A percentile compares a stretch with the other conserved stretches of the same genome.
phyloP scores from a whole-genome alignment of 176 grass and related monocot genomes.

The Carex littledalei region DNA sequence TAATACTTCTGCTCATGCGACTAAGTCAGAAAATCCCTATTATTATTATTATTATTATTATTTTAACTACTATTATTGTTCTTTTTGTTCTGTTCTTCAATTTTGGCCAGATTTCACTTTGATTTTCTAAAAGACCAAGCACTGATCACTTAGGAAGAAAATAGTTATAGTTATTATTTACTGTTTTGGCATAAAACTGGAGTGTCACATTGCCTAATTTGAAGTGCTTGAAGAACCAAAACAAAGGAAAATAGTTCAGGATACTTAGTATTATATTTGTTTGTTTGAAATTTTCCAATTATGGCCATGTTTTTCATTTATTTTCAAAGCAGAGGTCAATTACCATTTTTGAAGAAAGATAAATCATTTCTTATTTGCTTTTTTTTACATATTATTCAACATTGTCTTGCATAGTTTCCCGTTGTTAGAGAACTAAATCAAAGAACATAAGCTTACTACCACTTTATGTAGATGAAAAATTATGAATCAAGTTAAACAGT shows the following conservation, averaged over 20 bases:
- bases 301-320: neutral
- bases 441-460: neutral
- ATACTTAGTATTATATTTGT: neutral
- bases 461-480: neutral
- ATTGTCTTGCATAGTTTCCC: neutral
- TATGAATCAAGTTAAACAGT: slow-evolving; percentile 14
- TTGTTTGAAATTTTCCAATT: neutral
- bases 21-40: slow-evolving; percentile 50
- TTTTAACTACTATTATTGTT: too few species aligned
- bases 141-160: neutral
- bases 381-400: neutral
- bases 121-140: neutral
- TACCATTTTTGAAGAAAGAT: neutral
- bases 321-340: neutral
- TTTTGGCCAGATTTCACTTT: slow-evolving; percentile 4
- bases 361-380: neutral
- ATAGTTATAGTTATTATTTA: neutral
- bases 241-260: neutral
- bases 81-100: neutral
- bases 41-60: neutral
- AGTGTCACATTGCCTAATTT: neutral
- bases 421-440: neutral
- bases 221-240: neutral
- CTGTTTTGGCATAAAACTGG: neutral
- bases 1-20: slow-evolving; percentile 67